Evolutionary conservation across 78 protist genomes (phyloP).

Genomic region (Dictyostelium discoideum): dicty_2.7 NC_007088.5:6470001-6470500

Average conservation of each 20-base stretch:
- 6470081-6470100: slow-evolving; percentile 82
- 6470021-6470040: slow-evolving; percentile 57
- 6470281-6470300: neutral
- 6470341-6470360: slow-evolving; percentile 81
- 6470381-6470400: slow-evolving; percentile 44
- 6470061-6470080: slow-evolving; percentile 62
- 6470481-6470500: neutral
- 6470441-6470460: slow-evolving; percentile 59
- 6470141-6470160: slow-evolving; percentile 81
- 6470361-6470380: slow-evolving; percentile 25
- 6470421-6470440: slow-evolving; percentile 65
- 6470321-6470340: slow-evolving; percentile 51
- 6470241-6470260: neutral
- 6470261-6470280: neutral
- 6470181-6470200: slow-evolving; percentile 5
- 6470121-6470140: slow-evolving; percentile 77
- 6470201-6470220: slow-evolving; percentile 15
- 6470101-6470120: slow-evolving; percentile 79
- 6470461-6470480: slow-evolving; percentile 6
- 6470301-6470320: slow-evolving; percentile 61
- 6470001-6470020: slow-evolving; percentile 49
- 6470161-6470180: slow-evolving; percentile 3
- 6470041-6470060: slow-evolving; percentile 27
- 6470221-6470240: neutral
- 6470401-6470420: slow-evolving; percentile 76